Conservation (phyloP, 2,329 filamentous ascomycete genomes). For the Stemphylium beticola region DNA sequence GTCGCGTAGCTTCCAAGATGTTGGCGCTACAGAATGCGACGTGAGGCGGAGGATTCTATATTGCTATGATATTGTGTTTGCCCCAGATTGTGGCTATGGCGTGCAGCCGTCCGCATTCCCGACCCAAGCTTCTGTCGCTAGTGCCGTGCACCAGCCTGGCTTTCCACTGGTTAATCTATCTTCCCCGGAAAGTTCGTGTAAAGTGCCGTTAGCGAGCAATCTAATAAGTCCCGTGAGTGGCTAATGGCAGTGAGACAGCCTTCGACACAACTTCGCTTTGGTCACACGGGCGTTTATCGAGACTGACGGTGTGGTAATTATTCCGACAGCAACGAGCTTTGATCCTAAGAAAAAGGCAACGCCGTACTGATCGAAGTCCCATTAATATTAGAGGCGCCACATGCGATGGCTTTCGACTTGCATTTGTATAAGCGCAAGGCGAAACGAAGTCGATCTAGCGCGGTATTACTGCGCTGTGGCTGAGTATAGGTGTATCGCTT, state of each 20-base stretch:
- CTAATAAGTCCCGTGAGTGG: neutral
- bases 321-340: neutral
- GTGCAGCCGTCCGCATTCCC: neutral
- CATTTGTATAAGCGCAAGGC: neutral
- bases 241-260: neutral
- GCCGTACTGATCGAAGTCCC: too few relatives aligned
- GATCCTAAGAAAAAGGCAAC: neutral
- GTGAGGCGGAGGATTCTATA: constrained; percentile 15
- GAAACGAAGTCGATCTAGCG: neutral
- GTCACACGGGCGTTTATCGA: neutral
- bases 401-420: neutral
- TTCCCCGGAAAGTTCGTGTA: constrained; percentile 18
- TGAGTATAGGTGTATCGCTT: neutral
- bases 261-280: neutral
- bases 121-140: neutral
- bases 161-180: constrained; percentile 26
- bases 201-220: constrained; percentile 29
- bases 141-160: constrained; percentile 3
- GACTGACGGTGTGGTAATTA: neutral
- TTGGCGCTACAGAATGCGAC: neutral
- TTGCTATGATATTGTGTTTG: constrained; percentile 21
- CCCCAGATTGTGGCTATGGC: constrained; percentile 8
- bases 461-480: neutral
- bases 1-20: constrained; percentile 7
- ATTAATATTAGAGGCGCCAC: neutral